Base-by-base conservation (phyloP, 2,329 filamentous ascomycete species). In the Curvularia spicifera region DNA sequence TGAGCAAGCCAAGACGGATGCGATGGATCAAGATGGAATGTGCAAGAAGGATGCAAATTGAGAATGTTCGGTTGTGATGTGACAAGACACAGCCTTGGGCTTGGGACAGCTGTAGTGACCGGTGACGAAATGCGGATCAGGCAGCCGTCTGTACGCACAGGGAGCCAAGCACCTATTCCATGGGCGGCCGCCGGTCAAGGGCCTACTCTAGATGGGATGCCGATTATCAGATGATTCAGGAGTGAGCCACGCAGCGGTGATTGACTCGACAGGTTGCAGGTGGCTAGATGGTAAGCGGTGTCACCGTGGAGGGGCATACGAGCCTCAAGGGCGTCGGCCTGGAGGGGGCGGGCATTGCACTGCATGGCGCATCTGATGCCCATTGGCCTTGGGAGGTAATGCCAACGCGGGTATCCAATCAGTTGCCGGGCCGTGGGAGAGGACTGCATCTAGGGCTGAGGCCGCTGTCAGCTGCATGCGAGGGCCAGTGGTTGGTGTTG, bases 391-490 rank as follows among this genome's bases (percentile, higher is more conserved):
- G 48, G 13, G n/a, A 44, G 35, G 7, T 18, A 22, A 49, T 3
- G 51, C 28, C 44, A 20, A 20, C 13, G 18, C 6, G 31, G 15
- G 18, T 49, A 44, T 44, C 51, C 58, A 57, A 60, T 54, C 57
- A 57, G 28, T 39, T 20, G 51, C 10, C 18, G 22, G 26, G 20
- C n/a, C 35, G 57, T 63, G 57, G 57, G 60, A 65, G 62, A 57
- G 54, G 31, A 49, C 48, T 54, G 49, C 48, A 54, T 52, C 44
- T 50, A 58, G 54, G 63, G 58, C 61, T 66, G 58, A 64, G 51
- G 47, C 51, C 59, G 62, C 56, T 61, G 65, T 67, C 56, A 63
- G 63, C 46, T 47, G 42, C 50, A 33, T 59, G n/a, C 13, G 28
- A 53, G 42, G 43, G 40, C 42, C 29, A 51, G 53, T 59, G 64